phyloP scores from a whole-genome alignment of 1,139 yeast genomes.

The Hemisphaericaspora lyxosophila region DNA sequence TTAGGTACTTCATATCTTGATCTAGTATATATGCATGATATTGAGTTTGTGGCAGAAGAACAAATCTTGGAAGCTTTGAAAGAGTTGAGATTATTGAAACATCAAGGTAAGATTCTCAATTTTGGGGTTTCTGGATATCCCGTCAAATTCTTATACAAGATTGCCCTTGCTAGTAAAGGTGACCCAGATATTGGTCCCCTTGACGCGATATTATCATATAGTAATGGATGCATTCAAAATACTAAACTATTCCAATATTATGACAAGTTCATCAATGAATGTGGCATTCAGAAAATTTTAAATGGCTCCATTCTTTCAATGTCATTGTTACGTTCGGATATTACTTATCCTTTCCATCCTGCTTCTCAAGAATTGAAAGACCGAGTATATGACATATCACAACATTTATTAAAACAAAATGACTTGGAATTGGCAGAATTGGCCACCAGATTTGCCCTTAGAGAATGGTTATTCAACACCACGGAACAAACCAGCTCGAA shows the following conservation, averaged over 20 bases:
- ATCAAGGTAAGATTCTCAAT: slow-evolving; percentile 60
- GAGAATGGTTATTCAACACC: slow-evolving; percentile 50
- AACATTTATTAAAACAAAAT: slow-evolving; percentile 34
- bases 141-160: slow-evolving; percentile 57
- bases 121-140: slow-evolving; percentile 92
- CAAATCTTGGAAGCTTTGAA: slow-evolving; percentile 62
- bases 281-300: slow-evolving; percentile 57
- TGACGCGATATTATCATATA: slow-evolving; percentile 77
- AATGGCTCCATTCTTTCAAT: slow-evolving; percentile 87
- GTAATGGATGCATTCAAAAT: slow-evolving; percentile 83
- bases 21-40: slow-evolving; percentile 82
- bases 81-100: slow-evolving; percentile 58
- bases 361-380: slow-evolving; percentile 60
- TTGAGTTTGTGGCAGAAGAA: slow-evolving; percentile 68
- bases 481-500: slow-evolving; percentile 9
- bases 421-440: slow-evolving; percentile 72
- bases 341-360: slow-evolving; percentile 80
- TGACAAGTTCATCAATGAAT: slow-evolving; percentile 49
- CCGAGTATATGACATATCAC: slow-evolving; percentile 56
- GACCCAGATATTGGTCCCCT: slow-evolving; percentile 46
- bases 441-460: slow-evolving; percentile 74
- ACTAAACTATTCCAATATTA: slow-evolving; percentile 51
- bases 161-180: slow-evolving; percentile 39
- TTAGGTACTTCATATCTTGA: slow-evolving; percentile 70
- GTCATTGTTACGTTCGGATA: slow-evolving; percentile 73